Evolutionary conservation across 495 filamentous ascomycete genomes (phyloP).

Genomic region (Venustampulla echinocandica): DNA sequence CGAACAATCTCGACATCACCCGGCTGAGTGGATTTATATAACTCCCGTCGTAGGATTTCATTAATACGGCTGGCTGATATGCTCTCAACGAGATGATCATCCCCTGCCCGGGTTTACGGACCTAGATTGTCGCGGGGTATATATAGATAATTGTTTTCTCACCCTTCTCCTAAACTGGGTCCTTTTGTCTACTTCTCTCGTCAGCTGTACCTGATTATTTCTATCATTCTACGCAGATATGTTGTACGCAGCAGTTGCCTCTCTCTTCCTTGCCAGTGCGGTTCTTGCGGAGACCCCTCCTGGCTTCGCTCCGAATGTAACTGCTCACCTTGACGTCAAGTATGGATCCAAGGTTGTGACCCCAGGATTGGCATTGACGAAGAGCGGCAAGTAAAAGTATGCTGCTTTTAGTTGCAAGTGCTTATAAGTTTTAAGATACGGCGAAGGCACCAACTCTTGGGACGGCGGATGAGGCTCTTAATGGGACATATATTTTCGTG

Average conservation of each 20-base stretch:
- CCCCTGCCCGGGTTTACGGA: neutral
- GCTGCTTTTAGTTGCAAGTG: neutral
- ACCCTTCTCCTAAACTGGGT: neutral
- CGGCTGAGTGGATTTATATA: neutral
- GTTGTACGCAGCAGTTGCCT: neutral
- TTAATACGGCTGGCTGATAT: neutral
- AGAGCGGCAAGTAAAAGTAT: constrained; percentile 21
- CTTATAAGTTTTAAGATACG: constrained; percentile 18
- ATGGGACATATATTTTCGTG: constrained; percentile 36
- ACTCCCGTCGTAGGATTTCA: neutral
- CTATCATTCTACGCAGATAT: neutral
- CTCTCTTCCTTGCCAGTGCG: neutral
- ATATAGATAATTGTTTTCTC: neutral
- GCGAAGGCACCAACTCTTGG: constrained; percentile 35
- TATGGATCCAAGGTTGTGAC: constrained; percentile 33
- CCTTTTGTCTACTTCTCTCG: neutral
- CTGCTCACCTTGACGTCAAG: constrained; percentile 33
- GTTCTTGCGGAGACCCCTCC: constrained; percentile 29
- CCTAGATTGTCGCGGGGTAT: neutral
- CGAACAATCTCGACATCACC: neutral
- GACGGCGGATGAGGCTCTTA: constrained; percentile 26
- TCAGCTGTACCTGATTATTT: neutral
- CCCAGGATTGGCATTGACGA: constrained; percentile 31
- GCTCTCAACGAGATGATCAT: neutral
- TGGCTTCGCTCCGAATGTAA: constrained; percentile 33